A percentile compares a stretch with the other conserved stretches of the same genome.
Conservation (phyloP, 139 green algal species). For the Ettlia oleoabundans region DNA sequence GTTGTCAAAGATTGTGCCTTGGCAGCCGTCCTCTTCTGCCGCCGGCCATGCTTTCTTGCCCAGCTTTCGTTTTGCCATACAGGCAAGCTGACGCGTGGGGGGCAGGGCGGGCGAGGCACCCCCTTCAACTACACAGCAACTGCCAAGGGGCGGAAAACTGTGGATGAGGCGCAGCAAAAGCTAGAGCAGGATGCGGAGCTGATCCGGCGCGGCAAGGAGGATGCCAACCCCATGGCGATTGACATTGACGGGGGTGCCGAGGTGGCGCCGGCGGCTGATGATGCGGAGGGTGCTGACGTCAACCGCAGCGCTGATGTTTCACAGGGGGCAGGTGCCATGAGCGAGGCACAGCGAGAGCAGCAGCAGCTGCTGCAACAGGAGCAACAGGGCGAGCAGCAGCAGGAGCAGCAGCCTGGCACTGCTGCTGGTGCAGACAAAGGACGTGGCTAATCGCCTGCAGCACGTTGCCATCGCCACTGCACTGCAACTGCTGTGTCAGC, state of each 20-base stretch:
- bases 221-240: too few relatives aligned
- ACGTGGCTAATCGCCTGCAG: background rate
- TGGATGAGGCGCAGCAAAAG: slow-evolving; percentile 3
- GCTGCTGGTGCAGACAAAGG: background rate
- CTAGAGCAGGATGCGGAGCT: slow-evolving; percentile 6
- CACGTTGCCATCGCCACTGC: too few relatives aligned
- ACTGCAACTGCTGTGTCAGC: too few relatives aligned
- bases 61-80: background rate
- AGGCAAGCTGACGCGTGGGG: slow-evolving; percentile 27
- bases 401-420: background rate
- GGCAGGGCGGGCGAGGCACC: slow-evolving; percentile 11
- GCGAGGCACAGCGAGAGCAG: background rate
- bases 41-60: background rate
- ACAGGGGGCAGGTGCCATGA: background rate
- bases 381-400: background rate
- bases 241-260: too few relatives aligned
- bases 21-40: background rate
- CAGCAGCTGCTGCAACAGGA: slow-evolving; percentile 1
- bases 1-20: too few relatives aligned
- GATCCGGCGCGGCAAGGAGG: background rate
- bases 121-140: slow-evolving; percentile 29
- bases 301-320: too few relatives aligned
- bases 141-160: background rate
- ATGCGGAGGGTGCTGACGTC: too few relatives aligned
- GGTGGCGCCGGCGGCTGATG: too few relatives aligned